These are phyloP conservation scores for Curvularia verruculosa DNA, from an alignment of 2,329 filamentous ascomycete genomes.

Conservation along the genomic window DNA sequence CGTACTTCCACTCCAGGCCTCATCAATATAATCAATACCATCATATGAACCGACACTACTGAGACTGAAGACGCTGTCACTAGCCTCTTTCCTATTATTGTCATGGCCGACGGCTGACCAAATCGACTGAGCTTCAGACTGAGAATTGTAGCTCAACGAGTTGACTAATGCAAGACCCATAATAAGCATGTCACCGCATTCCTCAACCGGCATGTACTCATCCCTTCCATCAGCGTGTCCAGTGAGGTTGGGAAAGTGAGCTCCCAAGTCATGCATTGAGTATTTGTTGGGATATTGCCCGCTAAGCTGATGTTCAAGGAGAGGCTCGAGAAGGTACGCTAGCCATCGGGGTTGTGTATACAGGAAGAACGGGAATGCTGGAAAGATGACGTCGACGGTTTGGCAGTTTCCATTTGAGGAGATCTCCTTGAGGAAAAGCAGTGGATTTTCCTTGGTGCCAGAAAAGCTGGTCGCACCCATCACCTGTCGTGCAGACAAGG, in stretches of 20 bases:
- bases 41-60: conserved; percentile 55
- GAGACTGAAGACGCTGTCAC: conserved; percentile 57
- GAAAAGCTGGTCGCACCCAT: conserved; percentile 79
- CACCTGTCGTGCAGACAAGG: conserved; percentile 78
- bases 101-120: conserved; percentile 58
- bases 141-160: conserved; percentile 68
- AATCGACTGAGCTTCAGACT: conserved; percentile 62
- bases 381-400: conserved; percentile 87
- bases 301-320: conserved; percentile 81
- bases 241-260: conserved; percentile 77
- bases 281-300: conserved; percentile 85
- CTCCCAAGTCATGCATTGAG: conserved; percentile 77
- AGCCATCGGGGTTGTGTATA: conserved; percentile 85
- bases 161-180: conserved; percentile 81
- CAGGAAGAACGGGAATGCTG: conserved; percentile 82
- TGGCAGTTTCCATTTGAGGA: conserved; percentile 85
- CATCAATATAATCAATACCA: conserved; percentile 65
- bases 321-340: conserved; percentile 77
- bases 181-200: conserved; percentile 82
- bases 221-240: conserved; percentile 73
- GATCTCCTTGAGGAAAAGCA: conserved; percentile 85
- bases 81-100: conserved; percentile 26
- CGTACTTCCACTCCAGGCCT: conserved; percentile 62
- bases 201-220: conserved; percentile 78
- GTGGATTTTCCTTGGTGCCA: conserved; percentile 70